Evolutionary conservation across 2,329 filamentous ascomycete genomes (phyloP).

Genomic region (Venturia nashicola): DNA sequence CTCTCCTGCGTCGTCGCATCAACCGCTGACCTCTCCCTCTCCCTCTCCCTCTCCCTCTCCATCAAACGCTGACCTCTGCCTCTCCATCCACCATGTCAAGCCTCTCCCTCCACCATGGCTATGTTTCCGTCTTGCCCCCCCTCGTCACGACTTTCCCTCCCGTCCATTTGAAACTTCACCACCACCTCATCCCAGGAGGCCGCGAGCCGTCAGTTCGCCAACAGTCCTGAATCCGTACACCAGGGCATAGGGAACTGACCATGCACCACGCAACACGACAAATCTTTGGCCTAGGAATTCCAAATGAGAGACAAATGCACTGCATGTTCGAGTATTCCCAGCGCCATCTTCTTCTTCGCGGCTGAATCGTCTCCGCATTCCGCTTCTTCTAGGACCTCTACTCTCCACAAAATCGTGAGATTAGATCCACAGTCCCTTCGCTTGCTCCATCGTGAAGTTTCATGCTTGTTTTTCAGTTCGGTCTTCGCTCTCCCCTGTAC

Average conservation of each 20-base stretch:
- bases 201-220: background rate
- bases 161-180: background rate
- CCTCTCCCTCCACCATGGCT: background rate
- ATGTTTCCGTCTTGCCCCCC: background rate
- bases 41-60: too few relatives aligned
- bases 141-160: background rate
- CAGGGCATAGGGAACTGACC: background rate
- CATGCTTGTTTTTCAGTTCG: constrained; percentile 1
- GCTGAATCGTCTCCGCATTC: background rate
- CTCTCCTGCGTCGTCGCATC: background rate
- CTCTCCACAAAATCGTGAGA: background rate
- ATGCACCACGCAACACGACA: background rate
- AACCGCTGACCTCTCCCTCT: background rate
- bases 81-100: background rate
- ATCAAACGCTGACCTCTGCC: too few relatives aligned
- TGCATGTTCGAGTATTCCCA: background rate
- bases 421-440: background rate
- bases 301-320: background rate
- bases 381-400: background rate
- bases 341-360: background rate
- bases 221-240: background rate
- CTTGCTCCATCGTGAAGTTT: constrained; percentile 3
- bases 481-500: background rate
- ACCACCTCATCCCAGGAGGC: background rate
- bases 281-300: background rate